Percentiles rank a stretch among this genome's conserved stretches.
phyloP scores from a whole-genome alignment of 371 early-diverging fungal species.

The Fennellomyces sp. region DNA sequence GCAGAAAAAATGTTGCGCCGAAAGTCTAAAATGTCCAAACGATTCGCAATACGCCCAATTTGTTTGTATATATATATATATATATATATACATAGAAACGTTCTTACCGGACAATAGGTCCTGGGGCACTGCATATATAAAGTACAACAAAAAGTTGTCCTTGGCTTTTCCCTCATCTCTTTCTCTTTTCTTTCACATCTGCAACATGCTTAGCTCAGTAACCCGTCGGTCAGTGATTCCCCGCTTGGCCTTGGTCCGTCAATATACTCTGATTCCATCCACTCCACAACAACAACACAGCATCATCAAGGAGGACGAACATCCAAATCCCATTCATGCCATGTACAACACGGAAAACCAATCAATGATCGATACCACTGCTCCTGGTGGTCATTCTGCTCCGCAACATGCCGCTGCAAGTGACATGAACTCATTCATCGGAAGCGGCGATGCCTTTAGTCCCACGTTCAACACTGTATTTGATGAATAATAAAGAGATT shows the following conservation, averaged over 20 bases:
- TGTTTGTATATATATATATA: no score
- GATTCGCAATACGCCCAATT: no score
- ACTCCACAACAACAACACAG: slow-evolving; percentile 10
- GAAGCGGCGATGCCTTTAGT: slow-evolving; percentile 21
- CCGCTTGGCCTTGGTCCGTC: neutral
- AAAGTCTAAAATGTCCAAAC: no score
- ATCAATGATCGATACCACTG: slow-evolving; percentile 22
- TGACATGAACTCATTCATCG: no score
- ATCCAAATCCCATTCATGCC: slow-evolving; percentile 35
- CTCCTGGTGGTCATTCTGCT: neutral
- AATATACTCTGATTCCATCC: slow-evolving; percentile 13
- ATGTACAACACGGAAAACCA: slow-evolving; percentile 26
- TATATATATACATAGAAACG: no score
- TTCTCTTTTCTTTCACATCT: no score
- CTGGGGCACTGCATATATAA: no score
- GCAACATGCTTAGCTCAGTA: neutral
- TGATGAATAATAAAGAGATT: slow-evolving; percentile 19
- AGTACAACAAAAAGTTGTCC: no score
- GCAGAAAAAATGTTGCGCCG: no score
- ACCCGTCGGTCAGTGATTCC: neutral
- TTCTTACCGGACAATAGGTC: no score
- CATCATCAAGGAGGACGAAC: slow-evolving; percentile 18
- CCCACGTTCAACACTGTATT: slow-evolving; percentile 31
- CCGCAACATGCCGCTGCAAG: slow-evolving; percentile 1
- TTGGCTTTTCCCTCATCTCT: no score